Evolutionary conservation across 1,139 yeast species (phyloP).

Genomic region (Pichia sp.): DNA sequence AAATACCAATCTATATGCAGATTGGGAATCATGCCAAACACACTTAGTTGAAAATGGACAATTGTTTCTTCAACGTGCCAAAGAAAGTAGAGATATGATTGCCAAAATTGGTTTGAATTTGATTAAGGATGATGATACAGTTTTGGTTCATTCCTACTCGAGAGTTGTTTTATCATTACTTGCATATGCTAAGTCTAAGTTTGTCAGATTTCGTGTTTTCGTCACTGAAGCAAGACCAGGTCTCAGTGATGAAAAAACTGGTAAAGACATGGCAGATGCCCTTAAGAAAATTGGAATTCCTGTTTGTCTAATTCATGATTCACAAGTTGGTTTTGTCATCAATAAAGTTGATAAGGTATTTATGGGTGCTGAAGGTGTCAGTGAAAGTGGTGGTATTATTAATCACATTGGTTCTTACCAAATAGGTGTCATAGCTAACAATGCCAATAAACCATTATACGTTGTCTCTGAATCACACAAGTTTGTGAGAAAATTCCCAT

Average conservation of each 20-base stretch:
- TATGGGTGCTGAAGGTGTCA: slow-evolving; percentile 98
- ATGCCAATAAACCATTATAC: slow-evolving; percentile 86
- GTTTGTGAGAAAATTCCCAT: slow-evolving; percentile 91
- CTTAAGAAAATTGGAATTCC: slow-evolving; percentile 81
- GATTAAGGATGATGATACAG: slow-evolving; percentile 85
- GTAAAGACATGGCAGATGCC: slow-evolving; percentile 63
- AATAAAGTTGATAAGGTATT: slow-evolving; percentile 88
- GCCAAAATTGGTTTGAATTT: slow-evolving; percentile 86
- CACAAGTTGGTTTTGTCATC: slow-evolving; percentile 89
- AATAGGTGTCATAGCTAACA: slow-evolving; percentile 86
- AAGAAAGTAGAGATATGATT: slow-evolving; percentile 77
- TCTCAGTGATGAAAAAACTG: slow-evolving; percentile 41
- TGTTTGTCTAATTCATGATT: slow-evolving; percentile 81
- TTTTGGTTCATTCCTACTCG: slow-evolving; percentile 86
- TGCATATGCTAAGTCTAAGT: slow-evolving; percentile 62
- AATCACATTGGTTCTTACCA: slow-evolving; percentile 95
- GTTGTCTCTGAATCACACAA: slow-evolving; percentile 95
- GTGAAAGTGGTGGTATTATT: slow-evolving; percentile 96
- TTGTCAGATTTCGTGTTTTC: slow-evolving; percentile 79
- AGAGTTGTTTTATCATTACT: slow-evolving; percentile 81
- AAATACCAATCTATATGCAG: slow-evolving; percentile 81
- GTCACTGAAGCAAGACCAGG: slow-evolving; percentile 93
- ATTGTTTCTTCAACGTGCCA: slow-evolving; percentile 84
- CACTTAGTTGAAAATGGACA: slow-evolving; percentile 92
- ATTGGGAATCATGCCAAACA: slow-evolving; percentile 91